Conservation (phyloP, 169 alveolate species). For the Plasmodium gallinaceum region DNA sequence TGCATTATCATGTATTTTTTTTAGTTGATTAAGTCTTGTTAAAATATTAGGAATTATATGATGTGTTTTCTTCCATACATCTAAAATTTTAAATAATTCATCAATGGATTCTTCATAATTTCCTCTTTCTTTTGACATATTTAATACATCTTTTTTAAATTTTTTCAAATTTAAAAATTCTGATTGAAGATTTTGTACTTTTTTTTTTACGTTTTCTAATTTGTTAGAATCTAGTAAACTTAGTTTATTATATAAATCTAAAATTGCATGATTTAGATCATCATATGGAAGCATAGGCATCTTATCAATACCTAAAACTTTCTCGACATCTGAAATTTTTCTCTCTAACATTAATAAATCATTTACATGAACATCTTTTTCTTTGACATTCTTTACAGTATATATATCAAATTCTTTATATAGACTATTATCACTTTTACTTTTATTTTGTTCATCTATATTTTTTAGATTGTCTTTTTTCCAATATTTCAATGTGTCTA, state of each 20-base stretch:
- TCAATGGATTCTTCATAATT: slow-evolving; percentile 76
- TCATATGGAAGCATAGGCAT: slow-evolving; percentile 80
- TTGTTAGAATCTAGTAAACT: slow-evolving; percentile 79
- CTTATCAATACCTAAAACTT: slow-evolving; percentile 78
- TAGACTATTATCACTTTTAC: slow-evolving; percentile 1
- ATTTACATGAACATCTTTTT: slow-evolving; percentile 55
- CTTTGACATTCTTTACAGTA: slow-evolving; percentile 22
- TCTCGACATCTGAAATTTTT: slow-evolving; percentile 78
- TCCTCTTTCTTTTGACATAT: slow-evolving; percentile 65
- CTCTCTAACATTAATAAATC: slow-evolving; percentile 78
- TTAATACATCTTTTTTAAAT: slow-evolving; percentile 63
- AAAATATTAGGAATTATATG: slow-evolving; percentile 68
- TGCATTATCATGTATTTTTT: slow-evolving; percentile 62
- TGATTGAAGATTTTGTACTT: slow-evolving; percentile 77
- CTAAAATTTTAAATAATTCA: slow-evolving; percentile 71
- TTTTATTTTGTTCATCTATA: slow-evolving; percentile 11
- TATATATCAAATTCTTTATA: slow-evolving; percentile 19
- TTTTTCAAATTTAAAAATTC: slow-evolving; percentile 70
- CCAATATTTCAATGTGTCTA: slow-evolving; percentile 14
- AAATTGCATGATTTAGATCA: slow-evolving; percentile 81
- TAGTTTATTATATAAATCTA: slow-evolving; percentile 78
- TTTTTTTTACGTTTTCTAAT: slow-evolving; percentile 80
- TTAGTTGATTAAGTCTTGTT: slow-evolving; percentile 56
- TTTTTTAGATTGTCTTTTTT: not conserved
- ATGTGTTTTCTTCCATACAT: slow-evolving; percentile 75